These are phyloP conservation scores for Psilocybe sp. DNA, from an alignment of 768 basidiomycete genomes.

Conservation along the genomic window DNA sequence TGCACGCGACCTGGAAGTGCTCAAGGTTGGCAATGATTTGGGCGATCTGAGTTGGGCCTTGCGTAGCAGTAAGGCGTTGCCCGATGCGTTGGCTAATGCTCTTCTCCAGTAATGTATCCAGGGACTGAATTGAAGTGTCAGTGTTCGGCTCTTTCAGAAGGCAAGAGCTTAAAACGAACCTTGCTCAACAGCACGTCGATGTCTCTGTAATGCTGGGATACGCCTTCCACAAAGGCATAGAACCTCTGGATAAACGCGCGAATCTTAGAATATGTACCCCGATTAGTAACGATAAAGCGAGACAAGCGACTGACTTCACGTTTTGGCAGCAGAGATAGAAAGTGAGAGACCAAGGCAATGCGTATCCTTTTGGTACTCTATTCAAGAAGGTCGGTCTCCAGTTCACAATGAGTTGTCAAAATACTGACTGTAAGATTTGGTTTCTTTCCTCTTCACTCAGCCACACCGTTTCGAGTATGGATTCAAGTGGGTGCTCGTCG, in stretches of 20 bases:
- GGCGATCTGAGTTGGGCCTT: conserved; percentile 85
- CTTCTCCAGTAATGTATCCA: conserved; percentile 77
- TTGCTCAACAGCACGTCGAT: conserved; percentile 90
- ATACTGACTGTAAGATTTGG: conserved; percentile 52
- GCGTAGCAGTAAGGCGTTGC: conserved; percentile 68
- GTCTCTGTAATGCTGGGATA: conserved; percentile 86
- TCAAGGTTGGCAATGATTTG: conserved; percentile 93
- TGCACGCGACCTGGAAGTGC: conserved; percentile 83
- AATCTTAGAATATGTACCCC: conserved; percentile 45
- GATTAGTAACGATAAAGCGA: not conserved
- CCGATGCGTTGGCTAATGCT: conserved; percentile 77
- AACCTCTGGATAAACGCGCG: conserved; percentile 90
- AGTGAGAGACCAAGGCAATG: conserved; percentile 91
- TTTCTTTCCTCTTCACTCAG: conserved; percentile 65
- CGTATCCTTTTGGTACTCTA: conserved; percentile 64
- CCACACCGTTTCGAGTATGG: conserved; percentile 83
- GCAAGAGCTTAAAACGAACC: conserved; percentile 36
- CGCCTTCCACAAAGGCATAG: conserved; percentile 94
- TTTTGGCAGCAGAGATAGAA: conserved; percentile 95
- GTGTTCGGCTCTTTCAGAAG: not conserved
- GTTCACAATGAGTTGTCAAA: not conserved
- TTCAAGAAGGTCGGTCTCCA: not conserved
- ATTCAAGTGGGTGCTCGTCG: conserved; percentile 57
- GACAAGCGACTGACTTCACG: conserved; percentile 34
- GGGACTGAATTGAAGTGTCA: conserved; percentile 49